Conservation (phyloP, 129 eudicot species). For the Chrysanthemum makinoi region DNA sequence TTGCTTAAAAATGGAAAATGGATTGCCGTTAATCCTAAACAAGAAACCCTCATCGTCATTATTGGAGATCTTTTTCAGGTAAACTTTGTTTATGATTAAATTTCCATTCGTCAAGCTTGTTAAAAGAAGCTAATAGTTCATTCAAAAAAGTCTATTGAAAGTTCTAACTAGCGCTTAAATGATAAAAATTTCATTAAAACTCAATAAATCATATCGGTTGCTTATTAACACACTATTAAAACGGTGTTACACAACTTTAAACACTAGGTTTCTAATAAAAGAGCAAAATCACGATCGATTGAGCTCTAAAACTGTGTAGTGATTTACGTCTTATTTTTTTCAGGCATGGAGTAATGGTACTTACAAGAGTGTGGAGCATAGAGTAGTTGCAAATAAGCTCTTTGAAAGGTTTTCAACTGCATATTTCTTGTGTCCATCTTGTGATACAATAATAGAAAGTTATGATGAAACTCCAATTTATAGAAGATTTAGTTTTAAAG, state of each 20-base stretch:
- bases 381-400: constrained; percentile 58
- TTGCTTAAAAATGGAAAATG: constrained; percentile 75
- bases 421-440: constrained; percentile 74
- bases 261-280: not conserved
- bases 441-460: constrained; percentile 57
- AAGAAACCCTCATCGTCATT: constrained; percentile 61
- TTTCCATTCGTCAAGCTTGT: not conserved
- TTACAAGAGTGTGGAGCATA: constrained; percentile 79
- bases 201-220: too few relatives aligned
- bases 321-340: not conserved
- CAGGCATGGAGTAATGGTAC: constrained; percentile 94
- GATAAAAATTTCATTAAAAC: too few relatives aligned
- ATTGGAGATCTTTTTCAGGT: constrained; percentile 94
- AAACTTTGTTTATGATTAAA: not conserved
- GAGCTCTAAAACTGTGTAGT: not conserved
- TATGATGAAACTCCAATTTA: constrained; percentile 45
- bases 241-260: not conserved
- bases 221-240: too few relatives aligned
- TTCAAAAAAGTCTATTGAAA: not conserved
- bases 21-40: constrained; percentile 73
- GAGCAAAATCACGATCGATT: not conserved
- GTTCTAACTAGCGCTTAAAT: too few relatives aligned
- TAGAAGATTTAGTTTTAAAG: constrained; percentile 60
- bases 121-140: not conserved
- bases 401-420: constrained; percentile 78